Conservation (phyloP, 306 rosid genomes). For the Vigna hirtella region DNA sequence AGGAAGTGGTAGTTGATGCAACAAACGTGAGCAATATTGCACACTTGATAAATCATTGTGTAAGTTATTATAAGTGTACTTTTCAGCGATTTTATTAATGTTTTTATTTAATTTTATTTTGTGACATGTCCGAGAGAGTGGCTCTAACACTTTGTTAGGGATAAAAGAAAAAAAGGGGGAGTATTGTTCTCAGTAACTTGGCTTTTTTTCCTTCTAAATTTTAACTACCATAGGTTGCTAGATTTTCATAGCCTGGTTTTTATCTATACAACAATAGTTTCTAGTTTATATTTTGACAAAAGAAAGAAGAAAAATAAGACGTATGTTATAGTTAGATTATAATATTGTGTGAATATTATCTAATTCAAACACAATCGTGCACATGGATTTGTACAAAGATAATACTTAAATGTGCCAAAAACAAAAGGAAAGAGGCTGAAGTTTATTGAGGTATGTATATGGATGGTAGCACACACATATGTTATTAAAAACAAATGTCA, state of each 20-base stretch:
- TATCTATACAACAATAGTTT: background rate
- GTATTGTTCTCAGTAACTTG: background rate
- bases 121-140: constrained; percentile 3
- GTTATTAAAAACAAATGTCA: too few relatives aligned
- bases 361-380: constrained; percentile 8
- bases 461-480: too few relatives aligned
- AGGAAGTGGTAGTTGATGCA: constrained; percentile 90
- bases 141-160: background rate
- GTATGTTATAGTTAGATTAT: constrained; percentile 10
- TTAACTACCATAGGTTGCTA: too few relatives aligned
- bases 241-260: background rate
- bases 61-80: constrained; percentile 50
- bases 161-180: background rate
- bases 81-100: background rate
- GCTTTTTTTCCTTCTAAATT: too few relatives aligned
- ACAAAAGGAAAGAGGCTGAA: constrained; percentile 23
- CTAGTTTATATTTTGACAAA: constrained; percentile 6
- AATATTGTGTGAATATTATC: constrained; percentile 11
- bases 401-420: constrained; percentile 17
- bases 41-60: constrained; percentile 93
- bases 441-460: background rate
- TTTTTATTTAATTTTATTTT: background rate
- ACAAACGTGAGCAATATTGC: constrained; percentile 85
- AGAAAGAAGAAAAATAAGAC: constrained; percentile 8
- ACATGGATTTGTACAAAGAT: constrained; percentile 32